These are phyloP conservation scores for Colletotrichum incanum DNA, from an alignment of 2,329 filamentous ascomycete genomes.

Conservation along the genomic window DNA sequence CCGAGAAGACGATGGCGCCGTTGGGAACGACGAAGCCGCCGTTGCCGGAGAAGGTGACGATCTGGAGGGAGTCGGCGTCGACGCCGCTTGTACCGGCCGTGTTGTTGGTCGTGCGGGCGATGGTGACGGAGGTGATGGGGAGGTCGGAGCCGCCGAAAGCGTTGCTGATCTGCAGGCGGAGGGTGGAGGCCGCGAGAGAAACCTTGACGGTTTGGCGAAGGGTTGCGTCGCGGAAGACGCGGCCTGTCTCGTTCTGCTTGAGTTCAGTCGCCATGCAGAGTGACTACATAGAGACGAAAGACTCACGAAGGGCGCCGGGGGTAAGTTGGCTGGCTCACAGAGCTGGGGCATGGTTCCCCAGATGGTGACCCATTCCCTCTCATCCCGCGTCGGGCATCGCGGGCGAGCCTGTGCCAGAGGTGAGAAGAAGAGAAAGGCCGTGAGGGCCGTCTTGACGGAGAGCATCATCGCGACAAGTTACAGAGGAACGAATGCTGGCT, in stretches of 20 bases:
- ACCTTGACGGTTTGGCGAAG: slow-evolving; percentile 74
- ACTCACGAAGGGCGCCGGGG: slow-evolving; percentile 69
- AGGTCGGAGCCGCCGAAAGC: slow-evolving; percentile 72
- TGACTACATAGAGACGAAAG: not conserved
- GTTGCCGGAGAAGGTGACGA: slow-evolving; percentile 70
- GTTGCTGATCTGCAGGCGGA: slow-evolving; percentile 75
- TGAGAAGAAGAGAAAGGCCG: slow-evolving; percentile 33
- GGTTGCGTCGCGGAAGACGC: slow-evolving; percentile 71
- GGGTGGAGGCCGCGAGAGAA: slow-evolving; percentile 65
- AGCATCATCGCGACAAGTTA: slow-evolving; percentile 18
- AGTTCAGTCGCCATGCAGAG: slow-evolving; percentile 26
- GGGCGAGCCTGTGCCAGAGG: slow-evolving; percentile 29
- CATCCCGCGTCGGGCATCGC: slow-evolving; percentile 34
- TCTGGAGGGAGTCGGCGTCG: slow-evolving; percentile 61
- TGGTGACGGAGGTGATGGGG: slow-evolving; percentile 69
- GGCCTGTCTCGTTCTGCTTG: slow-evolving; percentile 64
- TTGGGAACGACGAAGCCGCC: slow-evolving; percentile 65
- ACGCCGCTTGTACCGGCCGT: slow-evolving; percentile 66
- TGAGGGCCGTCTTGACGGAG: slow-evolving; percentile 38
- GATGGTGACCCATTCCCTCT: slow-evolving; percentile 71
- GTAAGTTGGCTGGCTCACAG: slow-evolving; percentile 72
- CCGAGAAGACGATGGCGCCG: slow-evolving; percentile 71
- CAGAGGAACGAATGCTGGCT: slow-evolving; percentile 8
- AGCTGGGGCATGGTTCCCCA: slow-evolving; percentile 77
- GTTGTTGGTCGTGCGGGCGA: slow-evolving; percentile 69